A percentile compares a stretch with the other conserved stretches of the same genome.
Conservation (phyloP, 495 filamentous ascomycete species). For the Amniculicola lignicola region DNA sequence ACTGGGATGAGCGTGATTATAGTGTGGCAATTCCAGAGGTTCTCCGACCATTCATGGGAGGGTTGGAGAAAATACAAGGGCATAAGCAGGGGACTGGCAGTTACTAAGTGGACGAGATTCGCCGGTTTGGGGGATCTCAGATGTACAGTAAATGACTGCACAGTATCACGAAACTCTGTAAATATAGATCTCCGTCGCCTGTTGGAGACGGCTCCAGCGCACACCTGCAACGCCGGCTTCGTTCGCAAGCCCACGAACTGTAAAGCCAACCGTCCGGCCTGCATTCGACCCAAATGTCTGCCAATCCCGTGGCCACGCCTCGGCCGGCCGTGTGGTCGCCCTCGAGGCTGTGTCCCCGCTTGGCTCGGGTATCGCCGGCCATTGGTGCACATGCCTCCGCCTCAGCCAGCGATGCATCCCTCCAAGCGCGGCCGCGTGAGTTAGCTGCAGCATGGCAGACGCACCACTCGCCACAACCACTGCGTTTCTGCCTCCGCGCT, state of each 20-base stretch:
- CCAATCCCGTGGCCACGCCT: constrained; percentile 12
- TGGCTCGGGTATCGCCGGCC: constrained; percentile 25
- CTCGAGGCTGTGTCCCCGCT: constrained; percentile 23
- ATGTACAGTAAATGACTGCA: too few relatives aligned
- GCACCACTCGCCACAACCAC: constrained; percentile 28
- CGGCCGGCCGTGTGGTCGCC: background rate
- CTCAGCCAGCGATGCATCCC: constrained; percentile 19
- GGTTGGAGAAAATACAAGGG: constrained; percentile 27
- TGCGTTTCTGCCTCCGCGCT: constrained; percentile 4
- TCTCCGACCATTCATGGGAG: constrained; percentile 35
- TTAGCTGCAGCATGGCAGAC: background rate
- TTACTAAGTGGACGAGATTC: constrained; percentile 1
- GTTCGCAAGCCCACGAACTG: background rate
- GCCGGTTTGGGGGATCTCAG: too few relatives aligned
- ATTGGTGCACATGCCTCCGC: constrained; percentile 9
- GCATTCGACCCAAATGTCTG: background rate
- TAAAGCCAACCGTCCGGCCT: background rate
- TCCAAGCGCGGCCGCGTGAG: constrained; percentile 11
- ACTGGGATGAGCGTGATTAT: constrained; percentile 64
- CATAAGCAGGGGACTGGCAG: constrained; percentile 17
- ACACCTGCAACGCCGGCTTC: too few relatives aligned
- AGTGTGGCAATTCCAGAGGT: constrained; percentile 32
- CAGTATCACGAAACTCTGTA: too few relatives aligned
- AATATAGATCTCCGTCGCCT: too few relatives aligned
- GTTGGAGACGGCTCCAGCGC: too few relatives aligned